Percentiles rank a stretch among this genome's conserved stretches.
phyloP scores from a whole-genome alignment of 2,329 filamentous ascomycete species.

The Colletotrichum lupini region DNA sequence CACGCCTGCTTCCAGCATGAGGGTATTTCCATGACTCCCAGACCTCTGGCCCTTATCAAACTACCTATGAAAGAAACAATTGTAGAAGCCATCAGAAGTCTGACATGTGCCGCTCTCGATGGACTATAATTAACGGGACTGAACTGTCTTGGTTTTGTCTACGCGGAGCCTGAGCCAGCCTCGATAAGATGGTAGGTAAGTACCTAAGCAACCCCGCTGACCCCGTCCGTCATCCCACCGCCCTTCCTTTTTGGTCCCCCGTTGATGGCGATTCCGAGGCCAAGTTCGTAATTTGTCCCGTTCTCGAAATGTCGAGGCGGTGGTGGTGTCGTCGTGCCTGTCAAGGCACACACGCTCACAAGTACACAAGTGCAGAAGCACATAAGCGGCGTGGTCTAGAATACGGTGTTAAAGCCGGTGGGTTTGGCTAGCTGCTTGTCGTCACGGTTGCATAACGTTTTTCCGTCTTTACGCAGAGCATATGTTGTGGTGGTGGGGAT shows the following conservation, averaged over 20 bases:
- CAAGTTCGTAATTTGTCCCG: slow-evolving; percentile 7
- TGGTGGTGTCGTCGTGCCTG: slow-evolving; percentile 1
- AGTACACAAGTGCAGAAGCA: background rate
- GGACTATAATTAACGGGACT: too few relatives aligned
- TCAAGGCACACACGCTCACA: background rate
- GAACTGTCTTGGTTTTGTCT: too few relatives aligned
- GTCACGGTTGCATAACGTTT: background rate
- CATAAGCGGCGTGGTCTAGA: background rate
- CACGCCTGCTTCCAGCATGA: background rate
- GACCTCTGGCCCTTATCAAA: background rate
- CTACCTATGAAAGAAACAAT: background rate
- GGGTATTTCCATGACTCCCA: background rate
- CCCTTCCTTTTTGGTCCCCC: background rate
- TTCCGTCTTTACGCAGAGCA: background rate
- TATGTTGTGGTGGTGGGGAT: too few relatives aligned
- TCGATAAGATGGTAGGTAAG: background rate
- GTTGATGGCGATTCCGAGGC: slow-evolving; percentile 22
- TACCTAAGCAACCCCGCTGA: slow-evolving; percentile 12
- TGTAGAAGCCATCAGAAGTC: background rate
- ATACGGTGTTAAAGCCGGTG: background rate
- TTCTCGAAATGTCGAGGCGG: background rate
- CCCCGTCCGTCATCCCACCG: background rate
- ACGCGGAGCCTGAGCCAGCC: background rate
- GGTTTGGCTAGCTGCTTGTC: background rate
- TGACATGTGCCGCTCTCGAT: too few relatives aligned